These are phyloP conservation scores for Globisporangium iwayamae DNA, from an alignment of 352 stramenopile species.

Conservation along the genomic window DNA sequence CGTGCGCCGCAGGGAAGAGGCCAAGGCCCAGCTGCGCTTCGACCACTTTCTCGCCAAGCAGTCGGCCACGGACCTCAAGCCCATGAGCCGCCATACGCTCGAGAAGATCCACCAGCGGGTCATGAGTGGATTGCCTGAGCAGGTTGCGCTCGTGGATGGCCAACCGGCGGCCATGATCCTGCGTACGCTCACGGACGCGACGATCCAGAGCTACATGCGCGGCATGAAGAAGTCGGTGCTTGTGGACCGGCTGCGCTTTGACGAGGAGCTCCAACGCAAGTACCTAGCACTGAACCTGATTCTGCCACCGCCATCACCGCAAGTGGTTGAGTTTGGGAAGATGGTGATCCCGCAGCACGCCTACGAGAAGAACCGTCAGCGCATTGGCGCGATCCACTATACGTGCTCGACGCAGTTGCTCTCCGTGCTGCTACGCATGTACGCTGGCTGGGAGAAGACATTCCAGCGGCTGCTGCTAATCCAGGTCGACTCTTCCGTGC, in stretches of 20 bases:
- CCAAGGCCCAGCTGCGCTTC: slow-evolving; percentile 88
- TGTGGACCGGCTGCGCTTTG: slow-evolving; percentile 49
- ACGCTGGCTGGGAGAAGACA: slow-evolving; percentile 87
- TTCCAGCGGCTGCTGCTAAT: slow-evolving; percentile 78
- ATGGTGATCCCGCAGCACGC: slow-evolving; percentile 68
- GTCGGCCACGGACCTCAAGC: slow-evolving; percentile 55
- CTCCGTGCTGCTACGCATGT: slow-evolving; percentile 81
- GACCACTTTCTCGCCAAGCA: slow-evolving; percentile 89
- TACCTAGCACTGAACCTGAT: slow-evolving; percentile 72
- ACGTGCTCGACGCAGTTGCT: slow-evolving; percentile 67
- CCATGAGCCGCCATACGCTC: slow-evolving; percentile 77
- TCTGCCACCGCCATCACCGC: slow-evolving; percentile 21
- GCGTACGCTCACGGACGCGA: slow-evolving; percentile 81
- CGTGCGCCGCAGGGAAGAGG: slow-evolving; percentile 49
- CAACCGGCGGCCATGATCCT: slow-evolving; percentile 61
- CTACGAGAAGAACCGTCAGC: slow-evolving; percentile 56
- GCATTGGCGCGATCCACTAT: slow-evolving; percentile 42
- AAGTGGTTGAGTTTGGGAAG: slow-evolving; percentile 63
- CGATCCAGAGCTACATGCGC: slow-evolving; percentile 87
- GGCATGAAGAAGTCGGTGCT: slow-evolving; percentile 93
- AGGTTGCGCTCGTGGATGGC: slow-evolving; percentile 55
- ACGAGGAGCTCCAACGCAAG: slow-evolving; percentile 56
- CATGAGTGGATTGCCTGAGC: slow-evolving; percentile 67
- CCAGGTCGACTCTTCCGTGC: slow-evolving; percentile 34
- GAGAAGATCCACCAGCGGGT: slow-evolving; percentile 84